phyloP scores from a whole-genome alignment of 176 grass and related monocot species.

The Ampelocalamus luodianensis region DNA sequence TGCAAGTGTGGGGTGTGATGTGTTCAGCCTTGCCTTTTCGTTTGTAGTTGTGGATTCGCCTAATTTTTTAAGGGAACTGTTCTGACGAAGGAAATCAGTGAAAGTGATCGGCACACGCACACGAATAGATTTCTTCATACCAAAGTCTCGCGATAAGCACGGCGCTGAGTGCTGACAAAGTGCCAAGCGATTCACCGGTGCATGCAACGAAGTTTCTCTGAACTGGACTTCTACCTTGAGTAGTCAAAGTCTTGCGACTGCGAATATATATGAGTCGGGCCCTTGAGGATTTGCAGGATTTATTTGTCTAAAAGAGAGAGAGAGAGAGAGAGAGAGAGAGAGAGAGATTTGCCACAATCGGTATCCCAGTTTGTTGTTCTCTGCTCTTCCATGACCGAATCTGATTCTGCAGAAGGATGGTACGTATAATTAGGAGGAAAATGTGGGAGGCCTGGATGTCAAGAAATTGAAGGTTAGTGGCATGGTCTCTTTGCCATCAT shows the following conservation, averaged over 20 bases:
- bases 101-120: background rate
- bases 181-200: background rate
- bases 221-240: background rate
- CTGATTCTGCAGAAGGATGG: conserved; percentile 23
- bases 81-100: background rate
- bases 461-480: conserved; percentile 23
- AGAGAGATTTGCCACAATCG: background rate
- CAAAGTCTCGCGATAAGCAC: conserved; percentile 26
- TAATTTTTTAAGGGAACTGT: background rate
- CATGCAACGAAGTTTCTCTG: background rate
- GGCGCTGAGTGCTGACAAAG: background rate
- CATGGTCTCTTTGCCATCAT: conserved; percentile 11
- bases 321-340: background rate
- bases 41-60: background rate
- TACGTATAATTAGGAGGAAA: background rate
- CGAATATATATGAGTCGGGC: background rate
- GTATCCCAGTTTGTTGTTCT: background rate
- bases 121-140: background rate
- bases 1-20: background rate
- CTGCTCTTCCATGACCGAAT: background rate
- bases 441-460: background rate
- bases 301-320: background rate
- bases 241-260: conserved; percentile 1
- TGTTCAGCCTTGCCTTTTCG: background rate
- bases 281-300: conserved; percentile 17